Conservation (phyloP, 306 rosid genomes). For the Rosa multiflora region DNA sequence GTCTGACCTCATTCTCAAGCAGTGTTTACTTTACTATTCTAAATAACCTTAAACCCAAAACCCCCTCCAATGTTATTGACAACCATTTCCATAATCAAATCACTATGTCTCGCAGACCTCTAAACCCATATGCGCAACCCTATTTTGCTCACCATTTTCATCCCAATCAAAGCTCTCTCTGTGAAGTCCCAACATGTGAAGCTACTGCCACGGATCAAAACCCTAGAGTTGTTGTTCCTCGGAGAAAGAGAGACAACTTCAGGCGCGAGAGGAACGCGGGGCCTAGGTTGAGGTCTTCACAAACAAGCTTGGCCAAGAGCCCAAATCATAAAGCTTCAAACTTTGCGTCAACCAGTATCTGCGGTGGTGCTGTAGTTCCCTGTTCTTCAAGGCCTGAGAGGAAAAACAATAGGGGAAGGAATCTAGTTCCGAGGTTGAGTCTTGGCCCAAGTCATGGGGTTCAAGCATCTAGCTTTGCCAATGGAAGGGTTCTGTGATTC, state of each 20-base stretch:
- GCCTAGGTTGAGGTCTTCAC: background rate
- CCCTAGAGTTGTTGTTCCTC: background rate
- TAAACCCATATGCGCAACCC: background rate
- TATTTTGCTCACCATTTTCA: background rate
- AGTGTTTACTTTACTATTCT: too few species aligned
- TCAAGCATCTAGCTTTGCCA: background rate
- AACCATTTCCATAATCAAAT: background rate
- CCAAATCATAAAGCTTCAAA: background rate
- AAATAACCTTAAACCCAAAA: background rate
- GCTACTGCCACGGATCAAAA: background rate
- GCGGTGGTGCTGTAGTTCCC: background rate
- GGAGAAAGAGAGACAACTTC: background rate
- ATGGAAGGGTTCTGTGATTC: background rate
- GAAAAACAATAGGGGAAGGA: background rate
- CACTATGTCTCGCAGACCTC: background rate
- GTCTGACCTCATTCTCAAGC: background rate
- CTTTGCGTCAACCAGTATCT: background rate
- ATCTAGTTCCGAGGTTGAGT: background rate
- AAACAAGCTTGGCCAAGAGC: background rate
- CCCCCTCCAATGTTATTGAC: background rate
- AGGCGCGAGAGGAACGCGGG: background rate
- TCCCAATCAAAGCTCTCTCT: background rate
- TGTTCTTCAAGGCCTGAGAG: background rate
- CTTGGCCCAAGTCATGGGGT: background rate
- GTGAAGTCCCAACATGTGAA: background rate